These are phyloP conservation scores for Colletotrichum siamense DNA, from an alignment of 2,329 filamentous ascomycete species.

Conservation along the genomic window DNA sequence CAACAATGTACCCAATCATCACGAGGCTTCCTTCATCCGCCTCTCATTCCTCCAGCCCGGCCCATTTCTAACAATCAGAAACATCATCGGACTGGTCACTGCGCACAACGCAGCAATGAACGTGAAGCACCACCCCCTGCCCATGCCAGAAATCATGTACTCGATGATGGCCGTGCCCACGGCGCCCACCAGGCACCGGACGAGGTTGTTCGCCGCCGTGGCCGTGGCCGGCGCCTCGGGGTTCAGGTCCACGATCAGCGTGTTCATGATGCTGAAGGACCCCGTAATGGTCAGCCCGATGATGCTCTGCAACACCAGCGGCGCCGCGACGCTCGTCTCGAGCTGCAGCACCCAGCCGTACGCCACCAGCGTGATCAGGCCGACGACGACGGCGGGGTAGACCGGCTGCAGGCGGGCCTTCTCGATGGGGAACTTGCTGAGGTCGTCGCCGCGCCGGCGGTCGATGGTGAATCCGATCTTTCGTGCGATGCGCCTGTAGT, in stretches of 20 bases:
- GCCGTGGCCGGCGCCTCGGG: conserved; percentile 65
- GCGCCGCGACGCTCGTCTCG: conserved; percentile 56
- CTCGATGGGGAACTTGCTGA: conserved; percentile 60
- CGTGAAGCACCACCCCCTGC: conserved; percentile 68
- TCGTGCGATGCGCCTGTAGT: conserved; percentile 72
- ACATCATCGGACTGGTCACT: conserved; percentile 53
- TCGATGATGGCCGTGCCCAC: conserved; percentile 64
- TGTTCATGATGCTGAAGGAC: conserved; percentile 68
- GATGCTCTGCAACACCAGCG: conserved; percentile 61
- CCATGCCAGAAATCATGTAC: conserved; percentile 61
- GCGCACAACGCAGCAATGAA: conserved; percentile 59
- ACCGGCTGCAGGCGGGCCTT: conserved; percentile 59
- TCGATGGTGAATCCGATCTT: conserved; percentile 66
- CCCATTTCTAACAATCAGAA: conserved; percentile 53
- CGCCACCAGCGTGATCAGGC: conserved; percentile 55
- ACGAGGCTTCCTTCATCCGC: conserved; percentile 33
- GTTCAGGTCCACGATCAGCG: conserved; percentile 68
- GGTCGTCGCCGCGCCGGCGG: conserved; percentile 59
- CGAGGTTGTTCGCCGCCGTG: conserved; percentile 68
- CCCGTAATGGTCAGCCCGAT: conserved; percentile 65
- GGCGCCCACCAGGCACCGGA: conserved; percentile 66
- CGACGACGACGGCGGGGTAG: conserved; percentile 59
- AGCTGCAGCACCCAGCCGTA: conserved; percentile 64
- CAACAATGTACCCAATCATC: background rate
- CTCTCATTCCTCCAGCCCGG: conserved; percentile 58